Conservation (phyloP, 352 stramenopile species). For the Pythium phragmitis region DNA sequence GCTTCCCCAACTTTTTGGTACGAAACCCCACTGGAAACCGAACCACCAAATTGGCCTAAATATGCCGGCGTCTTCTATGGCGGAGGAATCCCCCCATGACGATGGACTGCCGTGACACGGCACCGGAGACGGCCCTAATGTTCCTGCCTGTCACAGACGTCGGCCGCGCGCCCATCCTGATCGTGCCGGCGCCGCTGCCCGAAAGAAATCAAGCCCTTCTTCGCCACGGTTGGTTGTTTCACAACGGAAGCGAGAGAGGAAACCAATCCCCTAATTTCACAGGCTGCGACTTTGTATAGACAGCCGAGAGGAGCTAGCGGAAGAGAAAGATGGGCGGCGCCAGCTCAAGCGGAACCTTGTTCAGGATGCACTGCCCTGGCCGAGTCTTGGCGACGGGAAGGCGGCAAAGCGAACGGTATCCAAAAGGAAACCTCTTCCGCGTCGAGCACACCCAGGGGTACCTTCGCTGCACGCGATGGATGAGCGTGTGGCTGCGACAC, state of each 20-base stretch:
- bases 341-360: background rate
- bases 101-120: background rate
- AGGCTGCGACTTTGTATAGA: conserved; percentile 2
- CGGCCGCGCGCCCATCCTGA: background rate
- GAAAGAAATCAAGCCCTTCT: background rate
- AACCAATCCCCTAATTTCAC: background rate
- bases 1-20: background rate
- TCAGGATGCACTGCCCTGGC: background rate
- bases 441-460: background rate
- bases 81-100: background rate
- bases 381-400: background rate
- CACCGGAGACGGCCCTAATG: background rate
- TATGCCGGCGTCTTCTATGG: background rate
- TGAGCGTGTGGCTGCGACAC: conserved; percentile 6
- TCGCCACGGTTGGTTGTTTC: background rate
- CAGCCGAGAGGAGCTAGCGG: conserved; percentile 2
- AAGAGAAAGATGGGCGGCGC: too few relatives aligned
- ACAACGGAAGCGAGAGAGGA: background rate
- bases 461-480: background rate
- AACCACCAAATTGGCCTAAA: background rate
- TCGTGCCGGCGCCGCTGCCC: conserved; percentile 10
- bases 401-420: background rate
- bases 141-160: conserved; percentile 13
- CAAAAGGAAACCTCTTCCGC: background rate
- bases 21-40: background rate